Conservation (phyloP, 2,329 filamentous ascomycete species). For the Nothopassalora personata region DNA sequence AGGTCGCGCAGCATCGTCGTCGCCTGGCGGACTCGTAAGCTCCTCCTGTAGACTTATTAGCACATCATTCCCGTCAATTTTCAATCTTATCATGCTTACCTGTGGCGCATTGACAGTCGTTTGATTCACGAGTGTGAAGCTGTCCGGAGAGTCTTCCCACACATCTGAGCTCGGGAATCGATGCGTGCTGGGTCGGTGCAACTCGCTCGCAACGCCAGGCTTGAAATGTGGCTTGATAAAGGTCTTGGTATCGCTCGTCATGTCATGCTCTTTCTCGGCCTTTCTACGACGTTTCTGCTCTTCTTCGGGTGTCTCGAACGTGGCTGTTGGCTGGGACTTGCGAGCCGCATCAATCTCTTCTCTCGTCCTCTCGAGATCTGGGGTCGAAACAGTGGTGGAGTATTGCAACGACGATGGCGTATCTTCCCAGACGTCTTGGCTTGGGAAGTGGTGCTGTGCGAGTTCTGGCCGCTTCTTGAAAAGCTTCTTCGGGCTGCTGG, state of each 20-base stretch:
- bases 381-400: conserved; percentile 75
- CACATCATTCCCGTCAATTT: background rate
- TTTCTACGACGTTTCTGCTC: conserved; percentile 46
- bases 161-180: conserved; percentile 89
- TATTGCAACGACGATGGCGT: conserved; percentile 77
- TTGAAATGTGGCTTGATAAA: conserved; percentile 56
- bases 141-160: conserved; percentile 91
- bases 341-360: conserved; percentile 25
- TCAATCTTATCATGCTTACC: background rate
- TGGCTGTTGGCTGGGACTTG: conserved; percentile 27
- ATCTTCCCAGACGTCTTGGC: conserved; percentile 96
- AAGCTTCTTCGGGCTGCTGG: conserved; percentile 49
- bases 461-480: conserved; percentile 51
- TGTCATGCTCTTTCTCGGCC: conserved; percentile 21
- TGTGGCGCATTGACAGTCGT: conserved; percentile 57
- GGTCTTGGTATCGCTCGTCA: conserved; percentile 42
- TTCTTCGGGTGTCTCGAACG: conserved; percentile 45
- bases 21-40: conserved; percentile 25
- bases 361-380: conserved; percentile 46
- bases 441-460: conserved; percentile 67
- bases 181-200: conserved; percentile 51
- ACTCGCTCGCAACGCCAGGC: conserved; percentile 48
- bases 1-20: conserved; percentile 17
- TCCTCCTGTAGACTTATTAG: conserved; percentile 27
- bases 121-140: conserved; percentile 59